Evolutionary conservation across 2,329 filamentous ascomycete species (phyloP), one percentile per base, ranked within the genome.

Genomic region (Ceratocystis smalleyi): DNA sequence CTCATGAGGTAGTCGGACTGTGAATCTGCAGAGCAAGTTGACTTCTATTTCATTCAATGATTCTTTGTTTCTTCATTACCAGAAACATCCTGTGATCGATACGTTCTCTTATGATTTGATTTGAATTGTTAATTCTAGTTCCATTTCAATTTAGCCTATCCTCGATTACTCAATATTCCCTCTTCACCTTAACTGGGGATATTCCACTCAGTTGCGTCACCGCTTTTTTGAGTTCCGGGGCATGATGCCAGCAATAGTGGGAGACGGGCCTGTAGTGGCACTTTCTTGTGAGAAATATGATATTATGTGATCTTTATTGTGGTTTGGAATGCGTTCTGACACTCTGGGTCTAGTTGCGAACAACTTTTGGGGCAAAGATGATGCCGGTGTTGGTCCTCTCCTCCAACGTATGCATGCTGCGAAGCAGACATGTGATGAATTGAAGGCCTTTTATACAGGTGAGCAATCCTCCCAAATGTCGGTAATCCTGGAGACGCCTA

Each of bases 281-380:
- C 77, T 88, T 71, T 88, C 85, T 59, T 88, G 84, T 87, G 77
- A 71, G 79, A 64, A 64, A 59, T 51, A 49, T 45, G 32, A 60
- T 17, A 35, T n/a, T 17, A 19, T 27, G 10, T 43, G 10, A 10
- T 17, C 32, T 12, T 30, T 5, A n/a, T 35, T 30, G 10, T 55
- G 27, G 8, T 17, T 35, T n/a, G 3, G 5, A n/a, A 5, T 6
- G 8, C 19, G 22, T 30, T 57, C 54, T 59, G 32, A 59, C 22
- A 55, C 19, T 15, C 17, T 57, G 27, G 45, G 27, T 27, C 43
- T 47, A 91, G 91, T 99, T 78, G 92, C 94, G 71, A 99, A 99
- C 78, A 99, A 99, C 74, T 99, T 99, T 76, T 99, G 94, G 94
- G 94, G 94, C 68, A 97, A 95, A 79, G 92, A 97, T 74, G 94